phyloP scores from a whole-genome alignment of 768 basidiomycete species.

The Leccinellum albellum region DNA sequence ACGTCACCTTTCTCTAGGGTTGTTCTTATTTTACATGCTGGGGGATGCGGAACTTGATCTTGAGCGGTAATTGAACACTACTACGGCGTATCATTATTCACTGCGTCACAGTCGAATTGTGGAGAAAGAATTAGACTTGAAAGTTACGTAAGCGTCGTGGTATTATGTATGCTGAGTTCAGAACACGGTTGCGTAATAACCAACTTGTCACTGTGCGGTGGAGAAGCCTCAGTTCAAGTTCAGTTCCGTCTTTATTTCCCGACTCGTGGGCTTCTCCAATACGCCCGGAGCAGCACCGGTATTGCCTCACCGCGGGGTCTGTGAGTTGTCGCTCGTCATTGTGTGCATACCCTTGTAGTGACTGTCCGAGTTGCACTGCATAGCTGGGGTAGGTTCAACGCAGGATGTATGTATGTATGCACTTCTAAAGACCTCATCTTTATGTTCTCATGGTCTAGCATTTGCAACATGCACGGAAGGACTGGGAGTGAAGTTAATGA shows the following conservation, averaged over 20 bases:
- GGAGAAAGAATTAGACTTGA: too few relatives aligned
- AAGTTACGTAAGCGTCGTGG: too few relatives aligned
- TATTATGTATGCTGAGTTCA: too few relatives aligned
- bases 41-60: too few relatives aligned
- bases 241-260: neutral
- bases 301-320: neutral
- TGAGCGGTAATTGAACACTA: too few relatives aligned
- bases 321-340: neutral
- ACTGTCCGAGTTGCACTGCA: neutral
- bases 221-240: neutral
- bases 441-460: neutral
- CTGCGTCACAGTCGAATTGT: too few relatives aligned
- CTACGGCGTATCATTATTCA: neutral
- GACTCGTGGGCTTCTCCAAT: neutral
- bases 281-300: neutral
- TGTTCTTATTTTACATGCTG: too few relatives aligned
- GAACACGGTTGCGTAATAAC: too few relatives aligned
- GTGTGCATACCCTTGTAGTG: neutral
- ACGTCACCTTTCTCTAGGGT: too few relatives aligned
- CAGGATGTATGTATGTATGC: neutral
- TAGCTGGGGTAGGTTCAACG: neutral
- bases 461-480: conserved; percentile 1
- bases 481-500: neutral
- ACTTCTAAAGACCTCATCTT: neutral
- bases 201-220: too few relatives aligned